These are phyloP conservation scores for Narthecium ossifragum DNA, from an alignment of 106 monocot genomes.

Conservation along the genomic window DNA sequence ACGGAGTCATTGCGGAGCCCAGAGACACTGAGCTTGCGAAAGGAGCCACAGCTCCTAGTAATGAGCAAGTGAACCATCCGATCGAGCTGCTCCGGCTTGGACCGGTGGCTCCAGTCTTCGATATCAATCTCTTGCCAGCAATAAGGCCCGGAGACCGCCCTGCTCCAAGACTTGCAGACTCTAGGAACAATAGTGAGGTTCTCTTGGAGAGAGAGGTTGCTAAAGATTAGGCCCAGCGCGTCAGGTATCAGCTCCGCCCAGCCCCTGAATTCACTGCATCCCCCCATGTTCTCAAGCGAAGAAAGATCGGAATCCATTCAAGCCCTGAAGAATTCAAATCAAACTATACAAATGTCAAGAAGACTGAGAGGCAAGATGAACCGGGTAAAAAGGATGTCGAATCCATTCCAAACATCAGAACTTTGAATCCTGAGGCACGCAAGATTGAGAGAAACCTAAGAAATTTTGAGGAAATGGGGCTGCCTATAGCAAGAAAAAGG, in stretches of 20 bases:
- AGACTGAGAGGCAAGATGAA: no score
- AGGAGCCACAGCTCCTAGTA: slow-evolving; percentile 39
- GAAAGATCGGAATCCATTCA: no score
- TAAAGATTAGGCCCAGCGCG: slow-evolving; percentile 76
- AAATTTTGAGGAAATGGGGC: no score
- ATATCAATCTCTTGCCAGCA: slow-evolving; percentile 88
- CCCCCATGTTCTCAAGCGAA: slow-evolving; percentile 40
- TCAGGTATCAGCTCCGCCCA: slow-evolving; percentile 95
- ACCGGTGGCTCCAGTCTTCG: slow-evolving; percentile 64
- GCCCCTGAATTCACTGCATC: slow-evolving; percentile 17
- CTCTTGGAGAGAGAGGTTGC: slow-evolving; percentile 75
- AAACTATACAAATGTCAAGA: no score
- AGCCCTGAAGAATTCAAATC: no score
- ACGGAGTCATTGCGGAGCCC: slow-evolving; percentile 45
- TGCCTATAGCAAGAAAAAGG: no score
- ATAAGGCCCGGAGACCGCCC: slow-evolving; percentile 64
- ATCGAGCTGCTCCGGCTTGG: slow-evolving; percentile 43
- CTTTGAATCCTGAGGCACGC: no score
- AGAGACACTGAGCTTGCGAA: slow-evolving; percentile 44
- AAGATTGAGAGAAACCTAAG: no score
- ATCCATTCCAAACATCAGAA: no score
- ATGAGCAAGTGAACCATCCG: slow-evolving; percentile 64
- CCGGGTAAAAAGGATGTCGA: no score
- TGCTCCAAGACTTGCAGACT: slow-evolving; percentile 73
- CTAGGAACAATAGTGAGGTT: slow-evolving; percentile 68